Conservation (phyloP, 805 yeast species). For the Candida odintsovae region DNA sequence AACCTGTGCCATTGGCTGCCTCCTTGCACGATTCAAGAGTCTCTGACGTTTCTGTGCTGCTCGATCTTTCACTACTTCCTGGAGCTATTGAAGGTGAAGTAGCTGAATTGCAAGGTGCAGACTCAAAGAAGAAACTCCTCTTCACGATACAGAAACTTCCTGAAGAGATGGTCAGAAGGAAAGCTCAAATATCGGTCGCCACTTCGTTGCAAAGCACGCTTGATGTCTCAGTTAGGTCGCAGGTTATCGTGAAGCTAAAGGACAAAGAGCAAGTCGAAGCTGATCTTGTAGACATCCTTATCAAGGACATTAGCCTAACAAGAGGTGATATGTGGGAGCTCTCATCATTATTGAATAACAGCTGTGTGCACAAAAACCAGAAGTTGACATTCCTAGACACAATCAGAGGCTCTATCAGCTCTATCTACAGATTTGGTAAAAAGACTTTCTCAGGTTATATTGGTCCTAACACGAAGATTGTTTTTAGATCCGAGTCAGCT, state of each 20-base stretch:
- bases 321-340: slow-evolving; percentile 93
- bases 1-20: slow-evolving; percentile 14
- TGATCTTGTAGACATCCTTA: slow-evolving; percentile 75
- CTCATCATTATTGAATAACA: slow-evolving; percentile 51
- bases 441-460: slow-evolving; percentile 72
- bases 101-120: slow-evolving; percentile 55
- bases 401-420: slow-evolving; percentile 58
- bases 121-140: slow-evolving; percentile 32
- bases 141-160: slow-evolving; percentile 36
- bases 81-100: slow-evolving; percentile 70
- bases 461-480: slow-evolving; percentile 68
- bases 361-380: slow-evolving; percentile 66
- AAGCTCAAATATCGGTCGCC: slow-evolving; percentile 46
- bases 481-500: slow-evolving; percentile 89
- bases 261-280: slow-evolving; percentile 50
- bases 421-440: slow-evolving; percentile 58
- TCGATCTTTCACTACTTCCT: slow-evolving; percentile 55
- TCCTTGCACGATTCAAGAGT: slow-evolving; percentile 61
- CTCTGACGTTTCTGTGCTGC: slow-evolving; percentile 50
- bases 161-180: slow-evolving; percentile 26
- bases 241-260: slow-evolving; percentile 50
- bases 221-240: slow-evolving; percentile 62
- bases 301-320: slow-evolving; percentile 74
- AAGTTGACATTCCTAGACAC: slow-evolving; percentile 55
- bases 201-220: slow-evolving; percentile 55